phyloP scores from a whole-genome alignment of 2,329 filamentous ascomycete genomes.

The Cladobotryum protrusum region DNA sequence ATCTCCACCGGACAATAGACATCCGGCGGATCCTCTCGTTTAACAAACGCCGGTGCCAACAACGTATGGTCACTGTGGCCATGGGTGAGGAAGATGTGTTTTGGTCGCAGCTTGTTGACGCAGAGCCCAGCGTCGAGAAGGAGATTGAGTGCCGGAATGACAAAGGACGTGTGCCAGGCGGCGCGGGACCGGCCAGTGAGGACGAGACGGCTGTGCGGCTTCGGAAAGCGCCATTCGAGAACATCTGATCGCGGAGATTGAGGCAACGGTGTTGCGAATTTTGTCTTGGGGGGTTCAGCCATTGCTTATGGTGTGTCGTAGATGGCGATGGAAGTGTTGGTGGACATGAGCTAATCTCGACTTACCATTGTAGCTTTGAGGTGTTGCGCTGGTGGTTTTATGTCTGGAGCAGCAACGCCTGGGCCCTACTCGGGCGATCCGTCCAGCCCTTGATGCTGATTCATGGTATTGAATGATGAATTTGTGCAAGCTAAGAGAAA shows the following conservation, averaged over 20 bases:
- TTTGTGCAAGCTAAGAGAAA: no score
- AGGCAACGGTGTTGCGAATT: slow-evolving; percentile 38
- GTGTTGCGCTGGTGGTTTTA: no score
- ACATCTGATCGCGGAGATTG: slow-evolving; percentile 39
- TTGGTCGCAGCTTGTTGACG: slow-evolving; percentile 40
- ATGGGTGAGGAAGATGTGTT: slow-evolving; percentile 45
- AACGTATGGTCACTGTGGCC: slow-evolving; percentile 43
- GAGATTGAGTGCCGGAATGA: slow-evolving; percentile 43
- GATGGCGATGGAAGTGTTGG: not conserved
- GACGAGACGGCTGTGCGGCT: slow-evolving; percentile 34
- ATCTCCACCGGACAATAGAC: slow-evolving; percentile 39
- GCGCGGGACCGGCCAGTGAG: slow-evolving; percentile 43
- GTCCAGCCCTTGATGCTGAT: no score
- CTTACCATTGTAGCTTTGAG: no score
- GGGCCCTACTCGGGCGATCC: no score
- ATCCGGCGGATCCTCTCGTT: slow-evolving; percentile 39
- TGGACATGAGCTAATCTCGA: no score
- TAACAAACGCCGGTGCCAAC: slow-evolving; percentile 37
- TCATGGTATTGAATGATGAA: no score
- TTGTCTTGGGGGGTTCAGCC: not conserved
- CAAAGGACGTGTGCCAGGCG: slow-evolving; percentile 46
- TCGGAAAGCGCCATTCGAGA: slow-evolving; percentile 40
- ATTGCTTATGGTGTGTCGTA: not conserved
- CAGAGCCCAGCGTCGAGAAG: slow-evolving; percentile 43
- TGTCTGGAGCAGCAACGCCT: no score